Conservation (phyloP, 1,139 yeast species). For the Torulaspora globosa region DNA sequence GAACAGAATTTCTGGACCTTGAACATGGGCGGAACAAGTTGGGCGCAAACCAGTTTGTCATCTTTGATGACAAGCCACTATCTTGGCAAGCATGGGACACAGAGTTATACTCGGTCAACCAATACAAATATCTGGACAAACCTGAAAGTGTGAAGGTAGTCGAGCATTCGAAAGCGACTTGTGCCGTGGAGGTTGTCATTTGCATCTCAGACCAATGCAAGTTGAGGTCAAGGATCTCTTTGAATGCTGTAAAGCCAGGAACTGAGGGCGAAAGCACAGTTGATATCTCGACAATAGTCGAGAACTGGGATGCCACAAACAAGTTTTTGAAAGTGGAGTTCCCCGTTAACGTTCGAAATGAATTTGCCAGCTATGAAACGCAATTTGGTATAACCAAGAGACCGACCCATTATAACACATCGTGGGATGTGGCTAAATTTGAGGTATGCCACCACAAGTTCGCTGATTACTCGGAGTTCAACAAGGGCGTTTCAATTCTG, state of each 20-base stretch:
- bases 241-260: constrained; percentile 49
- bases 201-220: constrained; percentile 42
- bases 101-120: constrained; percentile 76
- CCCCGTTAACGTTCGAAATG: constrained; percentile 77
- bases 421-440: constrained; percentile 95
- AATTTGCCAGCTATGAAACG: constrained; percentile 82
- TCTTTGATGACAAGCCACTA: constrained; percentile 86
- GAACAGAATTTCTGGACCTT: constrained; percentile 65
- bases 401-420: constrained; percentile 90
- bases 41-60: constrained; percentile 74
- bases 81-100: constrained; percentile 98
- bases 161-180: constrained; percentile 54
- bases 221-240: constrained; percentile 65
- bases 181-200: constrained; percentile 52
- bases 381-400: constrained; percentile 87
- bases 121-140: constrained; percentile 50
- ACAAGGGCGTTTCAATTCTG: constrained; percentile 81
- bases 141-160: constrained; percentile 48
- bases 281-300: constrained; percentile 63
- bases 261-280: constrained; percentile 39
- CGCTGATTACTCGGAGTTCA: constrained; percentile 82
- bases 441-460: constrained; percentile 94
- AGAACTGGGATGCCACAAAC: constrained; percentile 76
- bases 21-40: constrained; percentile 45
- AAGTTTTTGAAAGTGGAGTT: constrained; percentile 91